Conservation (phyloP, 257 asterid genomes). For the Dorcoceras hygrometricum region DNA sequence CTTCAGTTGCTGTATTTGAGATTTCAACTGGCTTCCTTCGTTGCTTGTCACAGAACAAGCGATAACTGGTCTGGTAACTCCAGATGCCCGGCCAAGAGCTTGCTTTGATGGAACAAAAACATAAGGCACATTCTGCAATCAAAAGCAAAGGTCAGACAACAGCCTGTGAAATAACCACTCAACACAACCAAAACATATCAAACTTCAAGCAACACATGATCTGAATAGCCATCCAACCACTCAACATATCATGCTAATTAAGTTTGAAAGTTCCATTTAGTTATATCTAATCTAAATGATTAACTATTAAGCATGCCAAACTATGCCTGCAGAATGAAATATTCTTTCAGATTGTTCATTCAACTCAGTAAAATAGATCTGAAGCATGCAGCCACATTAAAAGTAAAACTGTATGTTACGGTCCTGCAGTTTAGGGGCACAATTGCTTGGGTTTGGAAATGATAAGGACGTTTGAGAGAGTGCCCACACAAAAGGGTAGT, state of each 20-base stretch:
- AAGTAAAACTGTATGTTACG: too few species aligned
- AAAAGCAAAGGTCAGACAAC: background rate
- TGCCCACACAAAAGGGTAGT: background rate
- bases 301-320: background rate
- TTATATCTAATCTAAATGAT: background rate
- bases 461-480: background rate
- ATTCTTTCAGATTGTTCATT: background rate
- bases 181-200: background rate
- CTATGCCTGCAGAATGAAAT: background rate
- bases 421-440: too few species aligned
- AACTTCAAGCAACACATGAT: background rate
- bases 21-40: constrained; percentile 83
- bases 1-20: constrained; percentile 81
- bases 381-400: too few species aligned
- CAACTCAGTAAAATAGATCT: too few species aligned
- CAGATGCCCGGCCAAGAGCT: constrained; percentile 88
- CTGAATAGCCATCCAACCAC: too few species aligned
- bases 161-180: background rate
- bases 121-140: constrained; percentile 44
- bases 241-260: background rate
- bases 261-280: background rate
- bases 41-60: constrained; percentile 86
- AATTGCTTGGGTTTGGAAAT: background rate
- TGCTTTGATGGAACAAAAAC: constrained; percentile 45
- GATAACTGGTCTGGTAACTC: constrained; percentile 65